Percentiles rank a stretch among this genome's conserved stretches.
Evolutionary conservation across 805 yeast genomes (phyloP).

Genomic region (Candida ponderosae): DNA sequence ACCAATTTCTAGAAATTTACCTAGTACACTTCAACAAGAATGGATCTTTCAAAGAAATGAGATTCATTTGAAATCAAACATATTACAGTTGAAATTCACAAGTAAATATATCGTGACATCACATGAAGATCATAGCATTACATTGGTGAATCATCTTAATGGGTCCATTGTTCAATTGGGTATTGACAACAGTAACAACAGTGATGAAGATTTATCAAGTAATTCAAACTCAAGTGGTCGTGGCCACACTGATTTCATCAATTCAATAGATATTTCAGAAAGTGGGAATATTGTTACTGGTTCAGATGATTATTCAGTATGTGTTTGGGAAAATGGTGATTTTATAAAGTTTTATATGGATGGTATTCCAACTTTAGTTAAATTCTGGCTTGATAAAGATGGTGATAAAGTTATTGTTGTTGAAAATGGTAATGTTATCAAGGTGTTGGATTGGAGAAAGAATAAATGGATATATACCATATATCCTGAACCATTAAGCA

Average conservation of each 20-base stretch:
- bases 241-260: conserved; percentile 20
- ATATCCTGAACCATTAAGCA: conserved; percentile 20
- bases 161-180: conserved; percentile 7
- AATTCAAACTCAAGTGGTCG: no score
- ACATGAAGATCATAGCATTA: conserved; percentile 13
- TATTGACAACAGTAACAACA: no score
- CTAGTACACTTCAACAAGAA: conserved; percentile 15
- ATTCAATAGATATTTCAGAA: conserved; percentile 22
- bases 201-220: no score
- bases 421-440: conserved; percentile 23
- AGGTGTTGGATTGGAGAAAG: conserved; percentile 26
- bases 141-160: conserved; percentile 14
- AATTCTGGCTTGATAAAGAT: conserved; percentile 24
- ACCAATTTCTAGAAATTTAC: conserved; percentile 14
- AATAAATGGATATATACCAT: conserved; percentile 22
- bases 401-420: conserved; percentile 24
- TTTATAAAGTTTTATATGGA: conserved; percentile 8
- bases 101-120: conserved; percentile 13
- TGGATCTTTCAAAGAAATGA: conserved; percentile 17
- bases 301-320: conserved; percentile 23
- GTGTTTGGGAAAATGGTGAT: conserved; percentile 21
- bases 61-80: conserved; percentile 7
- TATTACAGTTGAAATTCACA: conserved; percentile 10
- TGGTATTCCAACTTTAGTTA: conserved; percentile 20
- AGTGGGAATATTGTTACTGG: conserved; percentile 21